Base-by-base conservation (phyloP, 2,329 filamentous ascomycete species). In the Ophiostoma pallidulum region DNA sequence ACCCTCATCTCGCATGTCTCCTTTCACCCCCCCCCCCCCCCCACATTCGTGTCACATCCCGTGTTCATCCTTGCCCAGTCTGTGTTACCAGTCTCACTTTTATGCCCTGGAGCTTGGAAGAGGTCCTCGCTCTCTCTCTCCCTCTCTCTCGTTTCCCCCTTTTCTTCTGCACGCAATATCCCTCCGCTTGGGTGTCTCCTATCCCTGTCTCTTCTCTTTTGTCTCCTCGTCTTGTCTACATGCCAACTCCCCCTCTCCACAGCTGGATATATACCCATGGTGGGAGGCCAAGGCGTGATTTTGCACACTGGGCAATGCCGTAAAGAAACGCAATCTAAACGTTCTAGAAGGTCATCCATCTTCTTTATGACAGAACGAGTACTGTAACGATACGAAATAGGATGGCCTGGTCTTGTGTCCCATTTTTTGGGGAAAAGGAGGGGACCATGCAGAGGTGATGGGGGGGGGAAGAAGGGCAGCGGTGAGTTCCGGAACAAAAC, bases 271-370 rank as follows among this genome's bases (percentile, higher is more conserved):
- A 14, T 14, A 22, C 24, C 20, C 41, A 35, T 14, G 2, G n/a
- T 16, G 41, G 41, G 18, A 14, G n/a, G 41, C 33, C 32, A 44
- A 28, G 19, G 32, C 32, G 41, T 22, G 28, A 36, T 44, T 32
- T n/a, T 44, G n/a, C 32, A 37, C 31, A 36, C 32, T n/a, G 36
- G 41, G n/a, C 32, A 44, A 31, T 44, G 41, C 41, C 41, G 41
- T 19, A 36, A 8, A n/a, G n/a, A n/a, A 10, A 37, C 19, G 22
- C 16, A 45, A 45, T 38, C 9, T 38, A 45, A 29, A 38, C 16
- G 33, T 45, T 45, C 42, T 45, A 45, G 42, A 45, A 45, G 42
- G n/a, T n/a, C n/a, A n/a, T n/a, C n/a, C n/a, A n/a, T n/a, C n/a
- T n/a, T n/a, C n/a, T n/a, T n/a, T n/a, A n/a, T n/a, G n/a, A n/a